Base-by-base conservation (phyloP, 2,329 filamentous ascomycete species). In the Emmonsiellopsis sp. region DNA sequence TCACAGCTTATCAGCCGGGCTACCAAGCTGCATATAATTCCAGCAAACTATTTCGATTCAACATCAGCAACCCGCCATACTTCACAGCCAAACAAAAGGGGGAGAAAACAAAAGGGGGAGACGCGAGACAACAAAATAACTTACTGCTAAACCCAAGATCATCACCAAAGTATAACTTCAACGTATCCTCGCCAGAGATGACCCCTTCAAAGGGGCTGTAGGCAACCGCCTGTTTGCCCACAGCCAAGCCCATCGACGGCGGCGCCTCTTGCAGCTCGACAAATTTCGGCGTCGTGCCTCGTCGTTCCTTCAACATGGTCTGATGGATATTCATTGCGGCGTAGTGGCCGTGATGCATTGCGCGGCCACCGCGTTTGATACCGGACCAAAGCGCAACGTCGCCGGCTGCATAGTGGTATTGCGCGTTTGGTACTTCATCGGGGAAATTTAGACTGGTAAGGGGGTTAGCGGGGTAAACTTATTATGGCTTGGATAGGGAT, bases 351-450 rank as follows among this genome's bases (percentile, higher is more conserved):
- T 83, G 81, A 63, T 85, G 78, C 77, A 88, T 86, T 42, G 86
- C 86, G 17, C 74, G 79, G 32, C 86, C 85, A 61, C 83, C 86
- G 44, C 86, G 82, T 74, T 87, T 88, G 71, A 89, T 88, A 52
- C 85, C 86, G 0, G 82, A 79, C 85, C 86, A 88, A 54, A 73
- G 71, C 47, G 77, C 77, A 31, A 85, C 71, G 63, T 90, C 86
- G 32, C 86, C 86, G 27, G 79, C 74, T n/a, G 81, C 84, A 61
- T 84, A 86, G 65, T 89, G 86, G 27, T 68, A 69, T 0, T 72
- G 68, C 8, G 77, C 68, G 59, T 87, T 84, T 4, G 82, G 74
- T 0, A 79, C 72, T 0, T 70, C 71, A 3, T 69, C 57, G 1
- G 74, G 64, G 63, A 86, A 81, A 52, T 73, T 70, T 6, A 85